These are phyloP conservation scores for Halophytophthora batemanensis DNA, from an alignment of 352 stramenopile genomes.

Conservation along the genomic window DNA sequence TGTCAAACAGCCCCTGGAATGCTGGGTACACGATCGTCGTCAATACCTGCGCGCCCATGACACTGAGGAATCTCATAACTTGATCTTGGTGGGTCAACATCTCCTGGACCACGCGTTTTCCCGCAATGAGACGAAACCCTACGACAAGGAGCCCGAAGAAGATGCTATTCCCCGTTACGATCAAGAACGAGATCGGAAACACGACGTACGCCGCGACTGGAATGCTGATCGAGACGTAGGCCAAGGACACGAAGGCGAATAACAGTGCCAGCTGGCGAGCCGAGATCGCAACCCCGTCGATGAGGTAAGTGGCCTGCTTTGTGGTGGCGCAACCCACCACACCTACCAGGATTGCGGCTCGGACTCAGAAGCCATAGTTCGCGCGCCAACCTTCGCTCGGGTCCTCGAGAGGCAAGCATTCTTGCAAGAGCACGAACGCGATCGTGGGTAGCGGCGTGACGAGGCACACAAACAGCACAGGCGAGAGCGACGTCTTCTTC, in stretches of 20 bases:
- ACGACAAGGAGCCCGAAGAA: slow-evolving; percentile 9
- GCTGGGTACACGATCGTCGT: slow-evolving; percentile 17
- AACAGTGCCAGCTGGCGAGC: slow-evolving; percentile 3
- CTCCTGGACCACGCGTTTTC: slow-evolving; percentile 6
- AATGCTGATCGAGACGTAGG: slow-evolving; percentile 2
- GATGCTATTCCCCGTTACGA: slow-evolving; percentile 13
- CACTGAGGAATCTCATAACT: slow-evolving; percentile 4
- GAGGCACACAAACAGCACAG: slow-evolving; percentile 17
- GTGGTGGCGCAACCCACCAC: slow-evolving; percentile 12
- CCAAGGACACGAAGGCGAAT: background rate
- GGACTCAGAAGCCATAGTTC: slow-evolving; percentile 29
- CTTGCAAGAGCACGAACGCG: slow-evolving; percentile 17
- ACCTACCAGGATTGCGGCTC: slow-evolving; percentile 11
- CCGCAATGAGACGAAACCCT: slow-evolving; percentile 2
- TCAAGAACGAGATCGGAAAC: slow-evolving; percentile 24
- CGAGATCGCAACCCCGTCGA: slow-evolving; percentile 13
- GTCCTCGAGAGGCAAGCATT: slow-evolving; percentile 24
- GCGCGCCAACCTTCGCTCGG: slow-evolving; percentile 11
- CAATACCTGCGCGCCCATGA: slow-evolving; percentile 12
- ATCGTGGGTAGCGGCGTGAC: slow-evolving; percentile 17
- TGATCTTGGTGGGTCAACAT: slow-evolving; percentile 4
- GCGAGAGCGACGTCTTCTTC: slow-evolving; percentile 8
- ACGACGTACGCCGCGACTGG: slow-evolving; percentile 12
- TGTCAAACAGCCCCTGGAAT: slow-evolving; percentile 16
- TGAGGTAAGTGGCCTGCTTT: slow-evolving; percentile 13